Evolutionary conservation across 805 yeast species (phyloP).

Genomic region (Huiozyma sinensis): DNA sequence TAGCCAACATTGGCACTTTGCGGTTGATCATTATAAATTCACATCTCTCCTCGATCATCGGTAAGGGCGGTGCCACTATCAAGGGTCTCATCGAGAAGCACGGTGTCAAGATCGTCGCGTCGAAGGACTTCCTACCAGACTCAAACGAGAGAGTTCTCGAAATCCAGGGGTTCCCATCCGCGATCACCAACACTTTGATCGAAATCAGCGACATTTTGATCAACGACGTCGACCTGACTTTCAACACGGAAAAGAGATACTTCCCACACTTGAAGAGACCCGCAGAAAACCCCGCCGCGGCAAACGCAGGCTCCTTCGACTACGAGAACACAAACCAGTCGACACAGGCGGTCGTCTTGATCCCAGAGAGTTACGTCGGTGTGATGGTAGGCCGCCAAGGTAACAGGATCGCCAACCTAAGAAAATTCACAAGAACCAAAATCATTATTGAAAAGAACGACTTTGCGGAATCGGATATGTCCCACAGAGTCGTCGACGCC

Average conservation of each 20-base stretch:
- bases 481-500: slow-evolving; percentile 4
- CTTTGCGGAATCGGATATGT: not conserved
- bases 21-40: slow-evolving; percentile 71
- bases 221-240: slow-evolving; percentile 17
- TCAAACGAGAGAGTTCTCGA: slow-evolving; percentile 83
- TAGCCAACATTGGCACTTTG: slow-evolving; percentile 29
- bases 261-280: slow-evolving; percentile 43
- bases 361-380: slow-evolving; percentile 79
- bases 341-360: slow-evolving; percentile 20
- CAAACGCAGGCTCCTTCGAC: not conserved
- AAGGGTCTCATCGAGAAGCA: slow-evolving; percentile 52
- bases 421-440: slow-evolving; percentile 67
- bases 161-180: slow-evolving; percentile 65
- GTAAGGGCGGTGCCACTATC: slow-evolving; percentile 71
- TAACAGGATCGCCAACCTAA: slow-evolving; percentile 72
- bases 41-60: slow-evolving; percentile 84
- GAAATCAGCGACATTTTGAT: slow-evolving; percentile 32
- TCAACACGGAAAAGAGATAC: slow-evolving; percentile 35
- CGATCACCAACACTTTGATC: slow-evolving; percentile 53
- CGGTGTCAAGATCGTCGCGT: slow-evolving; percentile 74
- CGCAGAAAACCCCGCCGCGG: slow-evolving; percentile 2
- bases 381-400: slow-evolving; percentile 84
- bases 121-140: slow-evolving; percentile 70
- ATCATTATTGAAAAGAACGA: slow-evolving; percentile 67
- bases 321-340: not conserved